Base-by-base conservation (phyloP, 2,329 filamentous ascomycete species). In the Fusarium virguliforme region DNA sequence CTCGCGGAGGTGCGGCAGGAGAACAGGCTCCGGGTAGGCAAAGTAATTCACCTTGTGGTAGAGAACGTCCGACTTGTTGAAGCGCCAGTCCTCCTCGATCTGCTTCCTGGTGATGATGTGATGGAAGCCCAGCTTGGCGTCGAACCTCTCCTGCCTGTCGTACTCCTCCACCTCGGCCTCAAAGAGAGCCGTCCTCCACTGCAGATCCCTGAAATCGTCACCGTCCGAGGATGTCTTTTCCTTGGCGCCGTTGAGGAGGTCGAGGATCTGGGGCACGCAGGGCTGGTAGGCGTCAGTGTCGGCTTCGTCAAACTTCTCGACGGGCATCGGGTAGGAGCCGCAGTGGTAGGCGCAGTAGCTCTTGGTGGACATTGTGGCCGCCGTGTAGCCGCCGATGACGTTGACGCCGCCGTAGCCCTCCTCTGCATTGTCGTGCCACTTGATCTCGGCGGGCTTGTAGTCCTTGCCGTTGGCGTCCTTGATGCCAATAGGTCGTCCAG, bases 311-410 rank as follows among this genome's bases (percentile, higher is more conserved):
- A 85, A 84, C 68, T 82, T 83, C 63, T 85, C 83, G 7, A 80
- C 80, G 4, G 83, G 77, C 64, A 85, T 75, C 1, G 83, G 83
- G 2, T 77, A 80, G 35, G 83, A 73, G n/a, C 83, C 83, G 54
- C 83, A 85, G 40, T 84, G 74, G 24, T 81, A 83, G 22, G 81
- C 83, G 0, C 78, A 77, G 9, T 85, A 62, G 62, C 82, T 84
- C 71, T 85, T 85, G 37, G 83, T 76, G 0, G 83, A 85, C 59
- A 84, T 83, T 0, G 83, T 84, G 3, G 80, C 78, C 2, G 81
- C 77, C 2, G 83, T 84, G 59, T 81, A 80, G 7, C 78, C 83
- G 24, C 79, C 81, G 5, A 80, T 80, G 32, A 78, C 77, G 40
- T 79, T 84, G 67, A 85, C 78, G 6, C 83, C 83, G 26, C 84